Evolutionary conservation across 148 eudicot genomes (phyloP).

Genomic region (Cornus kousa): DNA sequence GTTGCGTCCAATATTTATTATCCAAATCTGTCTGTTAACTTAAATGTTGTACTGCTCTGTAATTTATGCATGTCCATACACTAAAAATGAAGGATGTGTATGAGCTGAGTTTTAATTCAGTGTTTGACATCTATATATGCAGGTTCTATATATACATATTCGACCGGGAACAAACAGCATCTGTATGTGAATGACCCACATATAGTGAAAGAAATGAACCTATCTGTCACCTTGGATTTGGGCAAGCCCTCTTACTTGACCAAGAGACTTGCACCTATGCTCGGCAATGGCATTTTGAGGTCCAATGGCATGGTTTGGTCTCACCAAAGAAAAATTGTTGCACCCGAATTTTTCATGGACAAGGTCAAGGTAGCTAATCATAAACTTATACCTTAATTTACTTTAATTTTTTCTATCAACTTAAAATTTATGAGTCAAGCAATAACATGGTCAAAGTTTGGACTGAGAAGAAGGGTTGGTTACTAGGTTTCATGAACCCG

Average conservation of each 20-base stretch:
- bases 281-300: constrained; percentile 83
- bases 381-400: no score
- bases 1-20: no score
- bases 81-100: no score
- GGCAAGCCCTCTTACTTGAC: constrained; percentile 75
- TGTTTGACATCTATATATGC: constrained; percentile 6
- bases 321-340: constrained; percentile 69
- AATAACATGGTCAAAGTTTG: no score
- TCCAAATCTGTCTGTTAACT: no score
- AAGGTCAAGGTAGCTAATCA: constrained; percentile 67
- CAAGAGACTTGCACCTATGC: constrained; percentile 69
- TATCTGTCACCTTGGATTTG: constrained; percentile 39
- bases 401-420: background rate
- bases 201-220: constrained; percentile 72
- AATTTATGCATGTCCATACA: no score
- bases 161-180: constrained; percentile 70
- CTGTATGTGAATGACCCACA: constrained; percentile 63
- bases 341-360: constrained; percentile 77
- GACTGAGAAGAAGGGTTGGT: background rate
- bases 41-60: no score
- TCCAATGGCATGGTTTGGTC: constrained; percentile 70
- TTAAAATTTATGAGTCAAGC: no score
- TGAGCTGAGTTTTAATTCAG: background rate
- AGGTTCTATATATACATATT: constrained; percentile 69
- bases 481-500: background rate